These are phyloP conservation scores for Eucalyptus pauciflora DNA, from an alignment of 345 rosid species.

Conservation along the genomic window DNA sequence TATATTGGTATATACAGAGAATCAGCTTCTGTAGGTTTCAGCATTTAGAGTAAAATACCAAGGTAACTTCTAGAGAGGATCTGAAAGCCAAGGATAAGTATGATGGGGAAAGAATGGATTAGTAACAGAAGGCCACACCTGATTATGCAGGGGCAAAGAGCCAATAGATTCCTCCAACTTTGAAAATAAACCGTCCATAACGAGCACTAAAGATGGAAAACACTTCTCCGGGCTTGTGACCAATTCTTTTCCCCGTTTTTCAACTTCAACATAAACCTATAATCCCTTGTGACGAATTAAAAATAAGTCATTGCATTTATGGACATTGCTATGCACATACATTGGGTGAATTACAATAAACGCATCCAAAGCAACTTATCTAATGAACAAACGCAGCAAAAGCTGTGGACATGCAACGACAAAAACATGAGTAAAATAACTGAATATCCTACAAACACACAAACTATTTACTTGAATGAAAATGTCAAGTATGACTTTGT, in stretches of 20 bases:
- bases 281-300: neutral
- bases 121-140: constrained; percentile 19
- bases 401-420: neutral
- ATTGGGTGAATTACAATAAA: neutral
- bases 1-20: neutral
- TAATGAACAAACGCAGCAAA: neutral
- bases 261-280: constrained; percentile 72
- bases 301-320: neutral
- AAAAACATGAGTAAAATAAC: neutral
- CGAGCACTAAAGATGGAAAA: constrained; percentile 33
- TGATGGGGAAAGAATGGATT: neutral
- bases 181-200: constrained; percentile 40
- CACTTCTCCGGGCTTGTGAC: constrained; percentile 56
- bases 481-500: neutral
- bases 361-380: neutral
- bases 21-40: neutral
- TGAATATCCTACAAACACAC: neutral
- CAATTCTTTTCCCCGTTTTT: constrained; percentile 56
- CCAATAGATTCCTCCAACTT: constrained; percentile 59
- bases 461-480: neutral
- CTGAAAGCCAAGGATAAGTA: neutral
- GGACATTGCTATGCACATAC: neutral
- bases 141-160: constrained; percentile 45
- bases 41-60: neutral
- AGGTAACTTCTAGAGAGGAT: neutral